Percentiles rank a stretch among this genome's conserved stretches.
These are phyloP conservation scores for Mortierella sp. DNA, from an alignment of 371 early-diverging fungal genomes.

Conservation along the genomic window DNA sequence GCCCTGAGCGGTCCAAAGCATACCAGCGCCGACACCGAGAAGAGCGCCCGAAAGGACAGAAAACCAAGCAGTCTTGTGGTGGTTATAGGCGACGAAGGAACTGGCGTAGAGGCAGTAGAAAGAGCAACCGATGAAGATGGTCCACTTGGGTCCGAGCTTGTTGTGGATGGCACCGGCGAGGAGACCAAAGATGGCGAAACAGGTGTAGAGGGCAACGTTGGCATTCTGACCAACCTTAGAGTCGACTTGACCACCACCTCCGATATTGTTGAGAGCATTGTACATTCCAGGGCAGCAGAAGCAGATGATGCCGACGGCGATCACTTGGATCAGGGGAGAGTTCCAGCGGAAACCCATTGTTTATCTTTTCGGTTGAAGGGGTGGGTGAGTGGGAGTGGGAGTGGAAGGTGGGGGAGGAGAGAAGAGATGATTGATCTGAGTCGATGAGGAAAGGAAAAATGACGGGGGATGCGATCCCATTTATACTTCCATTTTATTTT, in stretches of 20 bases:
- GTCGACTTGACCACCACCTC: constrained; percentile 75
- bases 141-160: constrained; percentile 62
- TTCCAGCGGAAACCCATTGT: too few species aligned
- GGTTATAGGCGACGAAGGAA: constrained; percentile 65
- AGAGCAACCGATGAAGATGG: constrained; percentile 62
- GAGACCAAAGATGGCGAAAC: constrained; percentile 74
- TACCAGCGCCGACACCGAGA: constrained; percentile 5
- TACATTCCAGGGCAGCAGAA: constrained; percentile 83
- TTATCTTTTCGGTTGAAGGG: neutral
- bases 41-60: constrained; percentile 71
- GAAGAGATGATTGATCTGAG: constrained; percentile 2
- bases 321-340: neutral
- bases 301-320: constrained; percentile 79
- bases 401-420: neutral
- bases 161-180: constrained; percentile 49
- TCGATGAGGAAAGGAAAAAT: constrained; percentile 1
- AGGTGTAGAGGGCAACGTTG: constrained; percentile 78
- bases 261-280: constrained; percentile 79
- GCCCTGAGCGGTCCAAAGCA: constrained; percentile 80
- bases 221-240: constrained; percentile 72
- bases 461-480: neutral
- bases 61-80: constrained; percentile 54
- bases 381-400: too few species aligned
- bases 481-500: neutral
- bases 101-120: constrained; percentile 66